These are phyloP conservation scores for Pseudotulostoma volvatum DNA, from an alignment of 495 filamentous ascomycete species.

Conservation along the genomic window DNA sequence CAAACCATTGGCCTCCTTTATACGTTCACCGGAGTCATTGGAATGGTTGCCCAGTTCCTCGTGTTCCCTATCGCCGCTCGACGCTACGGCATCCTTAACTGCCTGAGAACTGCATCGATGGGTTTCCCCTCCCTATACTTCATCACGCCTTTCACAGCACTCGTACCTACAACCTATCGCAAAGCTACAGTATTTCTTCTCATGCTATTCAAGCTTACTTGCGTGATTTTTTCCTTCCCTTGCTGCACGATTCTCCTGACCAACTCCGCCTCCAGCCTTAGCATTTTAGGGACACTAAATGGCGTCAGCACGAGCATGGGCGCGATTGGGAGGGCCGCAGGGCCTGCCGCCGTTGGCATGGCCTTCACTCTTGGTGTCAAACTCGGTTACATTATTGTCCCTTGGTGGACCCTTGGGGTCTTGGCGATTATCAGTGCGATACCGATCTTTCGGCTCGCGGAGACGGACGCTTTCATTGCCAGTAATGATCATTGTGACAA, in stretches of 20 bases:
- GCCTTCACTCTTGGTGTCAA: slow-evolving; percentile 57
- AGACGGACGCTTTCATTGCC: slow-evolving; percentile 55
- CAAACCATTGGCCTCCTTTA: slow-evolving; percentile 61
- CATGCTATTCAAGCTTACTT: slow-evolving; percentile 51
- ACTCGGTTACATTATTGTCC: slow-evolving; percentile 51
- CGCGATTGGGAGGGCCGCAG: slow-evolving; percentile 59
- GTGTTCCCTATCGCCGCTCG: slow-evolving; percentile 56
- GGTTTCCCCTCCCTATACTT: slow-evolving; percentile 3
- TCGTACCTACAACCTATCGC: slow-evolving; percentile 9
- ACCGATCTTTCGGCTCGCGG: slow-evolving; percentile 52
- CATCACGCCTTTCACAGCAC: slow-evolving; percentile 13
- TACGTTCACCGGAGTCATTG: slow-evolving; percentile 53
- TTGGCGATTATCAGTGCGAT: slow-evolving; percentile 46
- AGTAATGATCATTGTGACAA: slow-evolving; percentile 19
- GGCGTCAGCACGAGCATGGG: slow-evolving; percentile 68
- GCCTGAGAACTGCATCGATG: slow-evolving; percentile 38
- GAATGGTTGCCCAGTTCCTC: slow-evolving; percentile 63
- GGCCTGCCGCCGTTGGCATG: slow-evolving; percentile 50
- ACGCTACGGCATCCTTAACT: slow-evolving; percentile 52
- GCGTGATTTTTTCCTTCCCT: slow-evolving; percentile 69
- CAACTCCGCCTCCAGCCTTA: slow-evolving; percentile 60
- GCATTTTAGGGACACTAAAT: slow-evolving; percentile 75
- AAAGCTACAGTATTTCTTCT: slow-evolving; percentile 31
- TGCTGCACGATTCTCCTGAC: slow-evolving; percentile 80
- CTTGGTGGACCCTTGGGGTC: slow-evolving; percentile 58